Base-by-base conservation (phyloP, 352 stramenopile genomes). In the Globisporangium ultimum region DNA sequence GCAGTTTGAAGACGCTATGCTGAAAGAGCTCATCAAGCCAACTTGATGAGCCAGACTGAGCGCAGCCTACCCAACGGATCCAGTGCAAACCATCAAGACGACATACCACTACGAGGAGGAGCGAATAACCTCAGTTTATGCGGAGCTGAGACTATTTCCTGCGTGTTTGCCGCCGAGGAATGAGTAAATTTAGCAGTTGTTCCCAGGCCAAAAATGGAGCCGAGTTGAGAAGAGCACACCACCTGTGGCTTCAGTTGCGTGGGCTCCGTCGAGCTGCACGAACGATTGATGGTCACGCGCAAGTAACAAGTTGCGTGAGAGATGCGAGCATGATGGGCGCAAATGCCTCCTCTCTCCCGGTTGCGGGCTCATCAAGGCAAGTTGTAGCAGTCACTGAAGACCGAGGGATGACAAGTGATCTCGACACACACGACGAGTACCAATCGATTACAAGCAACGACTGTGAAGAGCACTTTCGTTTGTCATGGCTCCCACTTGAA, bases 1-100 rank as follows among this genome's bases (percentile, higher is more conserved):
- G 28, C 63, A 66, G 11, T 89, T 87, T 53, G 74, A 84, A 22
- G 64, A 78, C 12, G 56, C 73, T 0, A 82, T 87, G 47, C 32
- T 87, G 8, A 55, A 86, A 4, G 72, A 85, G 47, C 61, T 88
- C n/a, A 59, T 60, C 40, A 67, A 58, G 15, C 28, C 38, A 21
- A 63, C 49, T 15, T 59, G 36, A 66, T n/a, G n/a, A n/a, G n/a
- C n/a, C n/a, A n/a, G n/a, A n/a, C n/a, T n/a, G n/a, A n/a, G n/a
- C n/a, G n/a, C n/a, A n/a, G n/a, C n/a, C n/a, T n/a, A n/a, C n/a
- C n/a, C n/a, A n/a, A n/a, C n/a, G n/a, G n/a, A n/a, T n/a, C n/a
- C n/a, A n/a, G n/a, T n/a, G n/a, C n/a, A n/a, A n/a, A n/a, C n/a
- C n/a, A n/a, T n/a, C n/a, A n/a, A n/a, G n/a, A n/a, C n/a, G n/a